Conservation (phyloP, 345 rosid species). For the Linum tenue region DNA sequence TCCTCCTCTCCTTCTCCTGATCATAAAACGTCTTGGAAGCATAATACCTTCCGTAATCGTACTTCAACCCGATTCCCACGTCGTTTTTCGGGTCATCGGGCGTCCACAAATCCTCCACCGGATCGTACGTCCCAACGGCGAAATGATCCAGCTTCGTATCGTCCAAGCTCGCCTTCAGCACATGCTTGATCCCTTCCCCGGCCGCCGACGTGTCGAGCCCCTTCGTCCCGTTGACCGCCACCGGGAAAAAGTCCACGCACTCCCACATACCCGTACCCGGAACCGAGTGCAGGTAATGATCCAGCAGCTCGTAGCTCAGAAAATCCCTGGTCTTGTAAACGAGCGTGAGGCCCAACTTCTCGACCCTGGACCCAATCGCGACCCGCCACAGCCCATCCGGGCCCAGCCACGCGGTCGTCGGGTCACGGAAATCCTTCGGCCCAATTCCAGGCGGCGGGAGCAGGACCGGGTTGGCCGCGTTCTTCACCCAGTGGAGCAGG, state of each 20-base stretch:
- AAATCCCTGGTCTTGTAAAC: conserved; percentile 64
- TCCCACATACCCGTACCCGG: conserved; percentile 97
- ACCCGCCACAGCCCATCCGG: conserved; percentile 61
- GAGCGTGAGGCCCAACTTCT: conserved; percentile 52
- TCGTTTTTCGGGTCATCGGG: conserved; percentile 65
- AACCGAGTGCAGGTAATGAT: conserved; percentile 51
- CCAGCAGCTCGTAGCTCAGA: conserved; percentile 30
- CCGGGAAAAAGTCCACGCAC: conserved; percentile 87
- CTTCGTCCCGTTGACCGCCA: conserved; percentile 33
- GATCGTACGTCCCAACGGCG: conserved; percentile 71
- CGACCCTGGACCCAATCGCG: conserved; percentile 54
- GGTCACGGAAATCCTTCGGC: conserved; percentile 64
- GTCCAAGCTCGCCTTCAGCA: conserved; percentile 9
- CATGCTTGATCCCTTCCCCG: conserved; percentile 67
- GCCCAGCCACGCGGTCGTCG: conserved; percentile 71
- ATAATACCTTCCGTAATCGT: too few relatives aligned
- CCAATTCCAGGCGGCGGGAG: conserved; percentile 56
- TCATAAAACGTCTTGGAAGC: too few relatives aligned
- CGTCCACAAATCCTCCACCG: conserved; percentile 47
- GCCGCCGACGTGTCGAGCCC: conserved; percentile 62
- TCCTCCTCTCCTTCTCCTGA: conserved; percentile 1
- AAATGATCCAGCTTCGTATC: conserved; percentile 59
- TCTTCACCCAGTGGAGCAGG: conserved; percentile 70
- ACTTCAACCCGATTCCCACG: too few relatives aligned
- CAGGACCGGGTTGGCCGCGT: conserved; percentile 60